phyloP scores from a whole-genome alignment of 2,329 filamentous ascomycete species.

The Pseudogymnoascus verrucosus region DNA sequence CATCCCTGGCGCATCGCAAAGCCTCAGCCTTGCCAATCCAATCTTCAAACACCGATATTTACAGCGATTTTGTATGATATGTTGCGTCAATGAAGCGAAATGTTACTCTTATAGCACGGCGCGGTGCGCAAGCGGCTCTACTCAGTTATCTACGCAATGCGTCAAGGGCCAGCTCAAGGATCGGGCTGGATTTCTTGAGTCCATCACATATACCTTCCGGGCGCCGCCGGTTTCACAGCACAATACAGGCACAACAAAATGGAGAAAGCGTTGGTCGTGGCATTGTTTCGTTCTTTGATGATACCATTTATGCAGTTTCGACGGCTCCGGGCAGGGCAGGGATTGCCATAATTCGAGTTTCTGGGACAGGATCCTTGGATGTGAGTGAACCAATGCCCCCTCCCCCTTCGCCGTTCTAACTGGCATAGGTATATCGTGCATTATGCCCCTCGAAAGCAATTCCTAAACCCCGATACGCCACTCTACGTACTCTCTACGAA shows the following conservation, averaged over 20 bases:
- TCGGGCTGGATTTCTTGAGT: not conserved
- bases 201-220: not conserved
- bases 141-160: not conserved
- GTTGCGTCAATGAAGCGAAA: constrained; percentile 6
- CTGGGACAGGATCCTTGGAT: constrained; percentile 65
- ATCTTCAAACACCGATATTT: not conserved
- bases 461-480: constrained; percentile 56
- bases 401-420: not conserved
- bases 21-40: not conserved
- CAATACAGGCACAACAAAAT: not conserved
- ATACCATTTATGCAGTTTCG: constrained; percentile 86
- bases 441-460: constrained; percentile 48
- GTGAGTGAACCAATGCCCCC: constrained; percentile 34
- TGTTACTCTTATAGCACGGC: not conserved
- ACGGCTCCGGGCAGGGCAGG: constrained; percentile 79
- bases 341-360: constrained; percentile 83
- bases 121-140: not conserved
- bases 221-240: not conserved
- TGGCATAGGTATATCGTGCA: constrained; percentile 51
- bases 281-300: constrained; percentile 11
- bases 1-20: not conserved
- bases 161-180: not conserved
- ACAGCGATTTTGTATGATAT: not conserved
- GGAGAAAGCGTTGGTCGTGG: not conserved
- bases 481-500: constrained; percentile 66